Base-by-base conservation (phyloP, 768 basidiomycete genomes). In the Serendipita indica region DNA sequence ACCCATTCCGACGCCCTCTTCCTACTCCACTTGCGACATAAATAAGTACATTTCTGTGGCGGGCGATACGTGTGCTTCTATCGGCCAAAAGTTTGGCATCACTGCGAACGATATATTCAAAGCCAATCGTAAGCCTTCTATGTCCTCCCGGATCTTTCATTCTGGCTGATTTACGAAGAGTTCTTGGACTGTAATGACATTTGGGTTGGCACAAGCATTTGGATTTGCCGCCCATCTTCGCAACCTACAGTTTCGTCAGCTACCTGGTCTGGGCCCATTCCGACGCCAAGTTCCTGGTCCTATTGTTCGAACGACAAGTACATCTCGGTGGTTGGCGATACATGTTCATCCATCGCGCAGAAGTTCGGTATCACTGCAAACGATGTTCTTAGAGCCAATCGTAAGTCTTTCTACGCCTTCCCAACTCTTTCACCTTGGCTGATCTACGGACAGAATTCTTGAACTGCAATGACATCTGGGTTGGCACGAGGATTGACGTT, bases 121-220 rank as follows among this genome's bases (percentile, higher is more conserved):
- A 3, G 49, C 49, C 10, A 54, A 54, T 33, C 3, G 5, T 27
- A n/a, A n/a, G n/a, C n/a, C n/a, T n/a, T n/a, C n/a, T n/a, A n/a
- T n/a, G n/a, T n/a, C n/a, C n/a, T n/a, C n/a, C n/a, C n/a, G n/a
- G n/a, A n/a, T n/a, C n/a, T n/a, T n/a, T n/a, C n/a, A n/a, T n/a
- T n/a, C n/a, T n/a, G n/a, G n/a, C n/a, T n/a, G n/a, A n/a, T n/a
- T n/a, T n/a, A n/a, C n/a, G n/a, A n/a, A n/a, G n/a, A 18, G 2
- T 54, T 54, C 49, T 28, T 54, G 20, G 22, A 54, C 49, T 54
- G 49, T n/a, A 54, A 25, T 2, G n/a, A 54, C 22, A 54, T 54
- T 30, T 54, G 49, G n/a, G n/a, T n/a, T n/a, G n/a, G 41, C 7
- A 54, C 49, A 12, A 18, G 20, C 10, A 54, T 54, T n/a, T 54